Percentiles rank a stretch among this genome's conserved stretches.
These are phyloP conservation scores for Scutellaria baicalensis DNA, from an alignment of 257 asterid genomes.

Conservation along the genomic window DNA sequence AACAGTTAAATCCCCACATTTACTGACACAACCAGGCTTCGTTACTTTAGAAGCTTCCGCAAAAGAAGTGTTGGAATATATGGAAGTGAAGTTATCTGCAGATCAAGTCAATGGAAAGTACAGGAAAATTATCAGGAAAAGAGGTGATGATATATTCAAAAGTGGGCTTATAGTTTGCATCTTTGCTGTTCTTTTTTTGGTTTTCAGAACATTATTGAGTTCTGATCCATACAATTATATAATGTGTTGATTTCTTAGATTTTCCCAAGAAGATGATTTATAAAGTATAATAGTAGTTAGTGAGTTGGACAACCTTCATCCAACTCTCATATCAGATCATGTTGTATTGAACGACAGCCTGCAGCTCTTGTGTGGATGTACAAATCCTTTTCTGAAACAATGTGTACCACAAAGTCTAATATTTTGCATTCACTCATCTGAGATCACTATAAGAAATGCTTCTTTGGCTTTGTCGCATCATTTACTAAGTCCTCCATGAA, in stretches of 20 bases:
- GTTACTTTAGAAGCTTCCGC: not conserved
- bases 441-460: too few relatives aligned
- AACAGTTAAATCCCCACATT: constrained; percentile 22
- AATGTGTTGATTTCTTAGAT: not conserved
- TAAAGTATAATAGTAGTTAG: too few relatives aligned
- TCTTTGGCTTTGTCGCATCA: too few relatives aligned
- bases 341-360: not conserved
- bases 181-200: not conserved
- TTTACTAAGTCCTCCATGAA: too few relatives aligned
- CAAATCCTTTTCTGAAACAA: too few relatives aligned
- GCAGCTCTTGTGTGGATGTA: not conserved
- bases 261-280: not conserved
- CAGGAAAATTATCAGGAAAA: not conserved
- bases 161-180: not conserved
- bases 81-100: not conserved
- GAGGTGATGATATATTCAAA: not conserved
- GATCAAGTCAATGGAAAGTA: not conserved
- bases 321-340: not conserved
- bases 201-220: not conserved
- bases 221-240: not conserved
- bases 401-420: too few relatives aligned
- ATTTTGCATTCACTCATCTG: too few relatives aligned
- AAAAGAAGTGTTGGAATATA: not conserved
- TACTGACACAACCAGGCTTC: constrained; percentile 19
- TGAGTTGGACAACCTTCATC: too few relatives aligned